Evolutionary conservation across 2,329 filamentous ascomycete species (phyloP).

Genomic region (Diplodia sapinea): DNA sequence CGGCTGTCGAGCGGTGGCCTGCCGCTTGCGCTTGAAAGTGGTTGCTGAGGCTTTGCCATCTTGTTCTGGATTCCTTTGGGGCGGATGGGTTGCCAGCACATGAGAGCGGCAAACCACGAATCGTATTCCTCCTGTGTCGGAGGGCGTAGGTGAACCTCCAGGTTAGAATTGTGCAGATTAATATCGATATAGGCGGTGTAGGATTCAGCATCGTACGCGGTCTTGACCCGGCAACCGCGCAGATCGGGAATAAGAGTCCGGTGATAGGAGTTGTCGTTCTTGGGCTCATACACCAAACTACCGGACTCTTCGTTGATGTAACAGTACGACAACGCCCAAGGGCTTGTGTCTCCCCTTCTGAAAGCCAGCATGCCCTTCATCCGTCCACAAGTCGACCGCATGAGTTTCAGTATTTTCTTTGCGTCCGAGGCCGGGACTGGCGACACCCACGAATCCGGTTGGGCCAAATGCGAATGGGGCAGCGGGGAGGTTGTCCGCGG

Average conservation of each 20-base stretch:
- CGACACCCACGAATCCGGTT: conserved; percentile 46
- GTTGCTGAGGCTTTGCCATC: conserved; percentile 57
- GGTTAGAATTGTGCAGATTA: conserved; percentile 59
- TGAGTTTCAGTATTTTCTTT: conserved; percentile 73
- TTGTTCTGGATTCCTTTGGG: conserved; percentile 62
- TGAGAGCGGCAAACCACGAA: conserved; percentile 77
- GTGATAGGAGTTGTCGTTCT: conserved; percentile 68
- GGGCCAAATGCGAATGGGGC: conserved; percentile 38
- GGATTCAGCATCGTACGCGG: conserved; percentile 54
- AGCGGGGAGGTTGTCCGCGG: conserved; percentile 38
- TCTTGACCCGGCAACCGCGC: conserved; percentile 72
- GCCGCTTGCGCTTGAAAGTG: conserved; percentile 41
- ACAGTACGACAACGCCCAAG: conserved; percentile 74
- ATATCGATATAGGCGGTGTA: conserved; percentile 58
- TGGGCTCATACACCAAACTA: conserved; percentile 75
- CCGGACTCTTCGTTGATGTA: conserved; percentile 79
- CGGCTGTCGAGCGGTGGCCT: conserved; percentile 49
- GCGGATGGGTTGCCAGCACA: conserved; percentile 80
- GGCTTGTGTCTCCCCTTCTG: conserved; percentile 63
- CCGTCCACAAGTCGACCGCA: conserved; percentile 77
- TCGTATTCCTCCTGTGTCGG: conserved; percentile 70
- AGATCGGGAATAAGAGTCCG: conserved; percentile 73
- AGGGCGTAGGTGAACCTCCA: conserved; percentile 70
- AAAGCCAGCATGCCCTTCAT: conserved; percentile 83
- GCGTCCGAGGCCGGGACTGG: conserved; percentile 67